Base-by-base conservation (phyloP, 768 basidiomycete species). In the Xanthoconium stramineum region DNA sequence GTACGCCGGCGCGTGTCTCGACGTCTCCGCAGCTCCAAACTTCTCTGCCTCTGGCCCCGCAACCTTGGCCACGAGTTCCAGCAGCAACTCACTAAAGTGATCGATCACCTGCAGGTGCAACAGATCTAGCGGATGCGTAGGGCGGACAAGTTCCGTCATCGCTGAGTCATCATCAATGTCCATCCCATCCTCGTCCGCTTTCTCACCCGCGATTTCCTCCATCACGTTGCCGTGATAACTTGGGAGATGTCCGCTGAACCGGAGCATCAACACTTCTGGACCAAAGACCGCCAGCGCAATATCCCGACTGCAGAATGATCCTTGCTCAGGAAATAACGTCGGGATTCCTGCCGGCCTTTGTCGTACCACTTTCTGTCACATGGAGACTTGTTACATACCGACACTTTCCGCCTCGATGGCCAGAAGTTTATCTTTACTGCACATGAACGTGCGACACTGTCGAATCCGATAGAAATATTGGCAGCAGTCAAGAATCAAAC, bases 401-500 rank as follows among this genome's bases (percentile, higher is more conserved):
- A 75, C 68, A 28, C 73, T 76, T 62, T 80, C 76, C 35, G 75
- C 75, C 59, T 83, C 76, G 48, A 83, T 73, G 53, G 79, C 81
- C 32, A 92, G 70, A 60, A 87, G 86, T 46, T 80, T 84, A 70
- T 93, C 91, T 46, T 77, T 81, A 53, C 83, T 89, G 66, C 85
- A 84, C 43, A 91, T 61, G 50, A 80, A 73, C n/a, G 85, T 85
- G 57, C 70, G 75, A n/a, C 75, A 72, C 44, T 64, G 70, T 28
- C 71, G 75, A 38, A 61, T 69, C 52, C 63, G 68, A 46, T 57
- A 51, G 59, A 86, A 89, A 68, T 84, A 87, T 61, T 77, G 72
- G 63, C 85, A 88, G 62, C 90, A 93, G 66, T 92, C 91, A 50
- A 88, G 70, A 62, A 94, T 90, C 38, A 87, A 70, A 50, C 77